Conservation (phyloP, 176 grass and related monocot species). For the Saccharum spontaneum region DNA sequence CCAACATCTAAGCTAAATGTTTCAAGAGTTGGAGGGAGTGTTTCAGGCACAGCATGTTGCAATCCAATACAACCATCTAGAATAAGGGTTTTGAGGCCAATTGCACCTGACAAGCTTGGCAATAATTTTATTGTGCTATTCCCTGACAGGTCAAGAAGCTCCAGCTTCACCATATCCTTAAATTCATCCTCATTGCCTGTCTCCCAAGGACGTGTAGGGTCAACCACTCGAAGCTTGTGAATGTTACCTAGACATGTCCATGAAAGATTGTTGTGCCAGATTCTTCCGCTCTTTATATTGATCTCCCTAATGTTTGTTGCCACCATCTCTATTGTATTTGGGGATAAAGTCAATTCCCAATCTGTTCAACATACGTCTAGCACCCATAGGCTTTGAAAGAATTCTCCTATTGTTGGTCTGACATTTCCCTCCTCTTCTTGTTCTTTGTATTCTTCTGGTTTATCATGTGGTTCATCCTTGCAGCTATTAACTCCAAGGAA, state of each 20-base stretch:
- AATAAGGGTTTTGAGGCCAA: not conserved
- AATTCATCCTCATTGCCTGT: not conserved
- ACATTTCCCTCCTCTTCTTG: not conserved
- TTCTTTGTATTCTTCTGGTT: no score
- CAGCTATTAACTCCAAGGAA: not conserved
- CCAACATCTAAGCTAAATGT: no score
- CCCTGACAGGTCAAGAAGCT: not conserved
- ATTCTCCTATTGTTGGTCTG: not conserved
- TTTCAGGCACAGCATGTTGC: no score
- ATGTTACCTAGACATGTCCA: not conserved
- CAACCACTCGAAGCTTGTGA: not conserved
- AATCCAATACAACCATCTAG: slow-evolving; percentile 11
- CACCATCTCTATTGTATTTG: not conserved
- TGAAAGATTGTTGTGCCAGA: not conserved
- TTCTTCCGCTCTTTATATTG: not conserved
- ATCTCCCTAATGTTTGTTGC: not conserved
- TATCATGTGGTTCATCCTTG: not conserved
- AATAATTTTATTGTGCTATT: not conserved
- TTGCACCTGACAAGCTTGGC: not conserved
- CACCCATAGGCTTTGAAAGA: slow-evolving; percentile 3
- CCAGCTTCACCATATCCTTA: not conserved
- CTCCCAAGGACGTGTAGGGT: not conserved
- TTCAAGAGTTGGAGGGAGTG: no score
- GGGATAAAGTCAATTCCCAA: slow-evolving; percentile 2
- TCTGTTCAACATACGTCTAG: not conserved